Percentiles rank a stretch among this genome's conserved stretches.
Evolutionary conservation across 1,139 yeast genomes (phyloP).

Genomic region (Blastobotrys raffinosifermentans): DNA sequence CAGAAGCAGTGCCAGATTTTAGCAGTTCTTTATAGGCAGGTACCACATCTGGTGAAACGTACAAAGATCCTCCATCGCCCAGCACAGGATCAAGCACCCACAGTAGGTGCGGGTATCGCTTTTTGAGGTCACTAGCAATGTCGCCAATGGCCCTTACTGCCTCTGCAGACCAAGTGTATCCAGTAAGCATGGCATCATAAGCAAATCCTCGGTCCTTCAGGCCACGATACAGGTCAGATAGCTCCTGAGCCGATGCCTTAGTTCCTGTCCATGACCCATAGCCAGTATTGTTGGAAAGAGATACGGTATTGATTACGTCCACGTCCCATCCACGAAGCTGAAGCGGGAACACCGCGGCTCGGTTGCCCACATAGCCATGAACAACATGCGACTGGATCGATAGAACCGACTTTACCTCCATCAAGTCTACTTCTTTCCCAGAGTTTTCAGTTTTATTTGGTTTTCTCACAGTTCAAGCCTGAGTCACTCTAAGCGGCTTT

Average conservation of each 20-base stretch:
- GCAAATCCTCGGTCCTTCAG: slow-evolving; percentile 38
- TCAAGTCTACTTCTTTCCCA: too few species aligned
- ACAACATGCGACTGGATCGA: slow-evolving; percentile 77
- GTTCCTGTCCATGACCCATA: slow-evolving; percentile 54
- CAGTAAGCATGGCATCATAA: slow-evolving; percentile 63
- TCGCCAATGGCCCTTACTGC: slow-evolving; percentile 45
- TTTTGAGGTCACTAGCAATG: slow-evolving; percentile 34
- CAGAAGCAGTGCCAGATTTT: slow-evolving; percentile 46
- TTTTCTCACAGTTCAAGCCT: too few species aligned
- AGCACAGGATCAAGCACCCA: slow-evolving; percentile 89
- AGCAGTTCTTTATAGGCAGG: slow-evolving; percentile 58
- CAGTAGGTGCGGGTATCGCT: slow-evolving; percentile 25
- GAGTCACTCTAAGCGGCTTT: too few species aligned
- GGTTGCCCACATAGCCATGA: slow-evolving; percentile 82
- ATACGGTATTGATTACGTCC: slow-evolving; percentile 72
- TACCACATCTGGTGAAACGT: slow-evolving; percentile 67
- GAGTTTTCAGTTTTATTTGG: too few species aligned
- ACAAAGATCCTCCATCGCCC: slow-evolving; percentile 84
- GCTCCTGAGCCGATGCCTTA: slow-evolving; percentile 38
- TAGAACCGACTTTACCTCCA: slow-evolving; percentile 31
- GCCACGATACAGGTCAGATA: slow-evolving; percentile 43
- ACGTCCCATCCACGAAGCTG: slow-evolving; percentile 82
- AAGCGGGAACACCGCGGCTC: slow-evolving; percentile 74
- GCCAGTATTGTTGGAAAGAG: slow-evolving; percentile 76
- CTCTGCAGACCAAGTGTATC: slow-evolving; percentile 61